These are phyloP conservation scores for Clavariopsis aquatica DNA, from an alignment of 495 filamentous ascomycete species.

Conservation along the genomic window DNA sequence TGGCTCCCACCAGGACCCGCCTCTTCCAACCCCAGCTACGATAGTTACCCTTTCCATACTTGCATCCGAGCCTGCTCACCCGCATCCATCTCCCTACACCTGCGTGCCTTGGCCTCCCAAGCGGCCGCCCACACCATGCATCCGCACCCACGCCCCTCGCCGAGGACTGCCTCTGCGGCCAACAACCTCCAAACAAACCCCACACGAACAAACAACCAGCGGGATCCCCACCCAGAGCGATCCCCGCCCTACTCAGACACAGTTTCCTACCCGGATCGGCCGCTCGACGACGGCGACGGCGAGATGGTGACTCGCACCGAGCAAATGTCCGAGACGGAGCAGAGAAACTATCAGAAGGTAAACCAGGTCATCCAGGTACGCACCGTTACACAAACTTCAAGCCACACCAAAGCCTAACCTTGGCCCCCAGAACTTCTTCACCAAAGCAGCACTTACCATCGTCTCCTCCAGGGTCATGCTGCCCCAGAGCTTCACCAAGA, in stretches of 20 bases:
- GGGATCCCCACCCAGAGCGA: constrained; percentile 31
- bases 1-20: constrained; percentile 32
- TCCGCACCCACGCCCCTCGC: constrained; percentile 33
- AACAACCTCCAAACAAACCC: constrained; percentile 40
- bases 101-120: not conserved
- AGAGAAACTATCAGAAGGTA: constrained; percentile 55
- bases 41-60: constrained; percentile 15
- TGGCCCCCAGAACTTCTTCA: constrained; percentile 77
- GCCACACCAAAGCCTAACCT: constrained; percentile 24
- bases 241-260: constrained; percentile 35
- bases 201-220: constrained; percentile 38
- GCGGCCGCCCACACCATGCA: constrained; percentile 32
- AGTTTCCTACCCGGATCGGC: constrained; percentile 23
- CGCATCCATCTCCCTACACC: not conserved
- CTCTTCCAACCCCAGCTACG: constrained; percentile 29
- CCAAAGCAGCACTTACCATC: constrained; percentile 84
- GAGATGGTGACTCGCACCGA: constrained; percentile 35
- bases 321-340: constrained; percentile 29
- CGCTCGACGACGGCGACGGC: constrained; percentile 31
- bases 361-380: constrained; percentile 89
- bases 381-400: not conserved
- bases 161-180: constrained; percentile 35
- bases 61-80: constrained; percentile 1
- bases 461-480: constrained; percentile 74
- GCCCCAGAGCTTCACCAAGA: constrained; percentile 61